These are phyloP conservation scores for Claviceps sp. DNA, from an alignment of 2,329 filamentous ascomycete genomes.

Conservation along the genomic window DNA sequence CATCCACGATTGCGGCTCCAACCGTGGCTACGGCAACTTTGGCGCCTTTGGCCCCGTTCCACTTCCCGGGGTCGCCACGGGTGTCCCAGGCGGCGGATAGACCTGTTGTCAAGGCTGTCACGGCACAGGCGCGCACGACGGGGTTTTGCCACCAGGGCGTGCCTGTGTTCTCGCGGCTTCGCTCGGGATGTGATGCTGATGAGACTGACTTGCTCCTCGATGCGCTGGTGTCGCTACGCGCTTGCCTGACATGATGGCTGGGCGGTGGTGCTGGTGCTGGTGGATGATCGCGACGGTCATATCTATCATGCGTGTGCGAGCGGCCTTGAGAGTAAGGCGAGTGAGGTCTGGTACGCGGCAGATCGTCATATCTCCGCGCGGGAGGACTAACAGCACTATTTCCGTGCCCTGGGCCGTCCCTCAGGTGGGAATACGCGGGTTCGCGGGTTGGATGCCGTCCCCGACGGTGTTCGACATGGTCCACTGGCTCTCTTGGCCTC, in stretches of 20 bases:
- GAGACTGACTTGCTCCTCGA: background rate
- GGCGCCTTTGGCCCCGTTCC: constrained; percentile 35
- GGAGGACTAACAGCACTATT: background rate
- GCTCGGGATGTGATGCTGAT: background rate
- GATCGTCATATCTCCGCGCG: background rate
- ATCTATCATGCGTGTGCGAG: background rate
- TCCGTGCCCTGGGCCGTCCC: background rate
- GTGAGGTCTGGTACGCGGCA: constrained; percentile 1
- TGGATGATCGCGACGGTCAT: background rate
- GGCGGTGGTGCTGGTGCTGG: background rate
- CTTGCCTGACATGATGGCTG: background rate
- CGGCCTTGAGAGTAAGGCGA: constrained; percentile 1
- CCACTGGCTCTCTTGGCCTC: background rate
- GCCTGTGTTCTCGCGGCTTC: background rate
- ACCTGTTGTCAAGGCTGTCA: constrained; percentile 33
- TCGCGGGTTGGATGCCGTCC: background rate
- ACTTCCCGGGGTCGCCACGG: constrained; percentile 30
- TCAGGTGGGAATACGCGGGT: background rate
- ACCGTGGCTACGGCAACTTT: constrained; percentile 35
- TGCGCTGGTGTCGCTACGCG: background rate
- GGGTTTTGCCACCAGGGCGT: constrained; percentile 24
- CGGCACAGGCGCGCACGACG: constrained; percentile 25
- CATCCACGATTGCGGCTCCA: constrained; percentile 34
- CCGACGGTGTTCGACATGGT: background rate
- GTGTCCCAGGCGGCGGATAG: constrained; percentile 33